Percentiles rank a stretch among this genome's conserved stretches.
Conservation (phyloP, 495 filamentous ascomycete species). For the Aspergillus wentii region DNA sequence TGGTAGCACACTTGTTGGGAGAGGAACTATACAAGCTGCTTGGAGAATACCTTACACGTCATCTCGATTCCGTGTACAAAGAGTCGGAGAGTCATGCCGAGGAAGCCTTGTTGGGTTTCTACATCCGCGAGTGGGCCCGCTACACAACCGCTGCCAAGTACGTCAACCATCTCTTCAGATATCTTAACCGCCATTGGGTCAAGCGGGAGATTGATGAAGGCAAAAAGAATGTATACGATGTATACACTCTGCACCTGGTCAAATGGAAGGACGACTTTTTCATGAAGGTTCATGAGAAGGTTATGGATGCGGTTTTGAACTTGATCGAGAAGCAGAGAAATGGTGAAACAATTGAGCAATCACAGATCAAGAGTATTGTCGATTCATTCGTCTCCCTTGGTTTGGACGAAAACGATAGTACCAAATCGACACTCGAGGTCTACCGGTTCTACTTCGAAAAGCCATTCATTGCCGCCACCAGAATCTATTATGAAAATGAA, state of each 20-base stretch:
- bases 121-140: conserved; percentile 92
- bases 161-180: conserved; percentile 94
- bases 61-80: conserved; percentile 61
- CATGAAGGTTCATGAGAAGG: conserved; percentile 69
- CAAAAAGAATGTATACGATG: conserved; percentile 97
- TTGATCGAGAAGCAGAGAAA: conserved; percentile 97
- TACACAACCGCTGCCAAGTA: conserved; percentile 95
- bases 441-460: conserved; percentile 88
- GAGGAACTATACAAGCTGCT: conserved; percentile 95
- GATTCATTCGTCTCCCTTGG: conserved; percentile 96
- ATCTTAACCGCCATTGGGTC: conserved; percentile 98
- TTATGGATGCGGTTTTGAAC: conserved; percentile 92
- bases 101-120: conserved; percentile 88
- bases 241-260: conserved; percentile 94
- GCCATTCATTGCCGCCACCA: conserved; percentile 85
- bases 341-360: conserved; percentile 96
- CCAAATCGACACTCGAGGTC: conserved; percentile 91
- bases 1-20: conserved; percentile 82
- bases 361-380: conserved; percentile 94
- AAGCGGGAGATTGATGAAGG: conserved; percentile 98
- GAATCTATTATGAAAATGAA: conserved; percentile 81
- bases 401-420: conserved; percentile 86
- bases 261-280: conserved; percentile 94
- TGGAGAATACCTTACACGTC: conserved; percentile 72
- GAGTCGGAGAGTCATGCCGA: conserved; percentile 75